Evolutionary conservation across 768 basidiomycete species (phyloP).

Genomic region (Cubamyces sp.): DNA sequence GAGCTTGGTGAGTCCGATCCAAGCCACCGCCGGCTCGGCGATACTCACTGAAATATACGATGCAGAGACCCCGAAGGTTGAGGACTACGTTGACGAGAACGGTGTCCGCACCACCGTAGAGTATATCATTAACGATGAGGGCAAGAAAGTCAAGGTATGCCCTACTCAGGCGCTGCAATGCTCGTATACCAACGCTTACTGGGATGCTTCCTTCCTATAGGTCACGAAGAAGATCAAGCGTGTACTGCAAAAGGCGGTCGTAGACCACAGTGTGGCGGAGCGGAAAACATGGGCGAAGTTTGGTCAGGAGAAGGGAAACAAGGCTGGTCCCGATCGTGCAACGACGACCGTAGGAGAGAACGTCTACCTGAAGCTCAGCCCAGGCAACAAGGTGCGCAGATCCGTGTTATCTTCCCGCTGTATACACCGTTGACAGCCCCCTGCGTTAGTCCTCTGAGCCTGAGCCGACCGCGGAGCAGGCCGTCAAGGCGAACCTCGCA

Average conservation of each 20-base stretch:
- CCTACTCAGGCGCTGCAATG: neutral
- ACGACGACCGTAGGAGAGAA: conserved; percentile 91
- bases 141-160: conserved; percentile 90
- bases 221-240: conserved; percentile 87
- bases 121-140: conserved; percentile 86
- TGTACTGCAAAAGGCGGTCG: conserved; percentile 85
- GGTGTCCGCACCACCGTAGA: conserved; percentile 87
- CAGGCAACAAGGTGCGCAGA: conserved; percentile 55
- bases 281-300: conserved; percentile 94
- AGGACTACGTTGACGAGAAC: conserved; percentile 82
- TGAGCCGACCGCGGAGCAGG: conserved; percentile 67
- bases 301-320: conserved; percentile 86
- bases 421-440: neutral
- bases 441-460: conserved; percentile 59
- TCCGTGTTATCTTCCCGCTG: conserved; percentile 33
- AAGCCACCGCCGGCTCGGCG: neutral
- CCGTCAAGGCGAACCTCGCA: conserved; percentile 65
- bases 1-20: conserved; percentile 56
- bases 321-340: conserved; percentile 87
- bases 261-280: conserved; percentile 94
- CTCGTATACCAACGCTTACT: neutral
- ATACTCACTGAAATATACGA: neutral
- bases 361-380: conserved; percentile 62
- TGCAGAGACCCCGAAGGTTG: conserved; percentile 53
- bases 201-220: conserved; percentile 43